Base-by-base conservation (phyloP, 2,329 filamentous ascomycete species). In the Cadophora gregata region DNA sequence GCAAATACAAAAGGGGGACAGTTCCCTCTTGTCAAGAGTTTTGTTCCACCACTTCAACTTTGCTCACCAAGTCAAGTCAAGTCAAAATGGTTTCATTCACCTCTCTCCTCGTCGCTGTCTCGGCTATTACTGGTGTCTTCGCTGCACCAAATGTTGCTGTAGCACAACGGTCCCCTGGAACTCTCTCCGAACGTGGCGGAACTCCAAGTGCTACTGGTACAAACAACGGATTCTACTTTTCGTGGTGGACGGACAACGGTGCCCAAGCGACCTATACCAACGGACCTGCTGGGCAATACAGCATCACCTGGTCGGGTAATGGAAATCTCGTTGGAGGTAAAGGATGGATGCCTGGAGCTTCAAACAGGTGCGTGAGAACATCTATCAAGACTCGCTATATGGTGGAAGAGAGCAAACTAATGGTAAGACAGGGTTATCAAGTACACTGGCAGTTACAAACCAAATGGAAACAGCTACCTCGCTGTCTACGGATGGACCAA, bases 161-260 rank as follows among this genome's bases (percentile, higher is more conserved):
- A 21, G 38, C 63, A 6, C 36, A 55, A 14, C 24, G 56, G 47
- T 24, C 31, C 50, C 45, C 61, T n/a, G 33, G 50, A 25, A 48
- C 63, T 16, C 45, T 69, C 45, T 53, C 48, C 24, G 24, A 60
- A 21, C 65, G 68, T 31, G 36, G 24, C 36, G 62, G 59, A 29
- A 65, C 84, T 36, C 75, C 79, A 59, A 83, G 80, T 69, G 76
- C 78, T 16, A 84, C 82, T 3, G 86, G 85, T 59, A 84, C 80
- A 7, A 79, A 84, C 78, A 83, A 86, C 72, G 85, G 85, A 63
- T 88, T 81, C 79, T 88, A 84, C 80, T 88, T 85, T 77, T 86
- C 83, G 9, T 88, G 82, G 80, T 89, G 85, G 85, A 86, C 82
- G 64, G 85, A 88, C 67, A 82, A 83, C n/a, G 38, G 59, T 3